These are phyloP conservation scores for Komagataella populi DNA, from an alignment of 805 yeast genomes.

Conservation along the genomic window DNA sequence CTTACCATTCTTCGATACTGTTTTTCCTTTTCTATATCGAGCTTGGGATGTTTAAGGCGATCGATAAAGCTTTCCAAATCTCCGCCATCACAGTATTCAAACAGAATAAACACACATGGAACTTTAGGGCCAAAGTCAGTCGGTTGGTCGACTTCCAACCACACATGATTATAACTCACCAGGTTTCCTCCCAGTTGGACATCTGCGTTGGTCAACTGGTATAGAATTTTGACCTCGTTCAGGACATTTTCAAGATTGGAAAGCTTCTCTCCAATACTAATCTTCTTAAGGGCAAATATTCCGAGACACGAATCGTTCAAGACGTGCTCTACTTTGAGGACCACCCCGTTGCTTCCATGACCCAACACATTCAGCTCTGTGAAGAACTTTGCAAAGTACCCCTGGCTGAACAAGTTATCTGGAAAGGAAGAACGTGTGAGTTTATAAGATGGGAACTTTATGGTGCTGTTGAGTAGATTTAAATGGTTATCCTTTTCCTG, in stretches of 20 bases:
- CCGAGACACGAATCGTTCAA: slow-evolving; percentile 63
- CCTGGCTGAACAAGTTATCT: slow-evolving; percentile 55
- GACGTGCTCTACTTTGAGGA: slow-evolving; percentile 73
- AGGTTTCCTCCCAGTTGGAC: slow-evolving; percentile 27
- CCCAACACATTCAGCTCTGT: slow-evolving; percentile 49
- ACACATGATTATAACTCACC: slow-evolving; percentile 80
- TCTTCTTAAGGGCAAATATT: slow-evolving; percentile 70
- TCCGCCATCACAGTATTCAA: slow-evolving; percentile 85
- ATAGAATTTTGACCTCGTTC: slow-evolving; percentile 65
- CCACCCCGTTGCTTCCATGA: slow-evolving; percentile 76
- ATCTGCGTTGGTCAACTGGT: slow-evolving; percentile 25
- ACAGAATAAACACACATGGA: slow-evolving; percentile 59
- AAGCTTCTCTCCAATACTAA: slow-evolving; percentile 69
- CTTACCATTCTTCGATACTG: slow-evolving; percentile 12
- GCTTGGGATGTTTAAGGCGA: slow-evolving; percentile 20
- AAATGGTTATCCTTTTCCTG: background rate
- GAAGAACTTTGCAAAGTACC: slow-evolving; percentile 69
- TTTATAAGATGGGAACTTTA: background rate
- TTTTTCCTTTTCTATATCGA: slow-evolving; percentile 23
- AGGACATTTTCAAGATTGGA: slow-evolving; percentile 57
- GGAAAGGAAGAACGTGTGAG: background rate
- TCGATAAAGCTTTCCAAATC: slow-evolving; percentile 58
- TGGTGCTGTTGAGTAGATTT: background rate
- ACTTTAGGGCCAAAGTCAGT: slow-evolving; percentile 41
- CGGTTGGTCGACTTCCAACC: slow-evolving; percentile 60